Evolutionary conservation across 345 rosid genomes (phyloP), one percentile per base, ranked within the genome.

Genomic region (Citrus unshiu): DNA sequence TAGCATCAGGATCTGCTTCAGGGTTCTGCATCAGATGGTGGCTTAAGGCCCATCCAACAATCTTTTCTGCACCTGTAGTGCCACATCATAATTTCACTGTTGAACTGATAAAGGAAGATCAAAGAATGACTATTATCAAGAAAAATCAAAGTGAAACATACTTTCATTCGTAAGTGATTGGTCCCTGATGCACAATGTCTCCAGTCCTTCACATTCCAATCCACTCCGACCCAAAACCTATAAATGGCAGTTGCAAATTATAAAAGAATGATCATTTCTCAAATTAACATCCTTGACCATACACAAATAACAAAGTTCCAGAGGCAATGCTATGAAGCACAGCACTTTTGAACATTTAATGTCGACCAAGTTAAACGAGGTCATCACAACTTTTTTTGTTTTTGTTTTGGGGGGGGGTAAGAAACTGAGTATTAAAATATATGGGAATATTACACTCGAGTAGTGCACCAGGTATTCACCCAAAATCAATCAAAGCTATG

Each of bases 11-110:
- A 78, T 89, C 88, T 57, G 87, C 84, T 76, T 89, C 91, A 80
- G 90, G 87, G 84, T 92, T 89, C 79, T 87, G 88, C 93, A 88
- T 91, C 81, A 91, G 72, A 87, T 95, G 90, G 83, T 93, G 88
- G 85, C 97, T 85, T 73, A 93, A 70, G 79, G 93, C 98, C 98
- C 94, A 95, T 75, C 95, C 97, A 79, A 92, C 77, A 49, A 95
- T 88, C 88, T 91, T 93, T 82, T 95, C 98, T 67, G 93, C 94
- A 85, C 89, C 98, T 93, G 85, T 61, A 78, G 82, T 70, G 71
- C 66, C 54, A 78, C 32, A 77, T 30, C 14, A 65, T 32, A 63
- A 63, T 24, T 30, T 71, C 46, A 51, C 25, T n/a, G 65, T 39
- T 10, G 79, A 71, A 67, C 68, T 16, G 29, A 60, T 46, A 21